phyloP scores from a whole-genome alignment of 352 stramenopile species.

The Paralagenidium karlingii region DNA sequence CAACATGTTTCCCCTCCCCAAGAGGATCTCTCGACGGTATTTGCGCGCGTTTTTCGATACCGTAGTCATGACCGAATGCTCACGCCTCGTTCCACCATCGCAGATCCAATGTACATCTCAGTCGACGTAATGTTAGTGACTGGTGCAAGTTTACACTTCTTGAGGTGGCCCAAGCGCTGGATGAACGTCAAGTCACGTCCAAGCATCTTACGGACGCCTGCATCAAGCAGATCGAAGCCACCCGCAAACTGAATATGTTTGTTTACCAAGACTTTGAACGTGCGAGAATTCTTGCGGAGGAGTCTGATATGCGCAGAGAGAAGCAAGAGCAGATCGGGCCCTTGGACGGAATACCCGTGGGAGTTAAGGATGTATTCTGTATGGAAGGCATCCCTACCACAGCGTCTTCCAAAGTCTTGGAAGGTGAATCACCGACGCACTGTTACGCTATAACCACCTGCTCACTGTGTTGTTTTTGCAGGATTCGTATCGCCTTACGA shows the following conservation, averaged over 20 bases:
- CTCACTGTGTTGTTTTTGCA: constrained; percentile 5
- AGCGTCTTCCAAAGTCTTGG: constrained; percentile 83
- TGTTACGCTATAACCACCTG: neutral
- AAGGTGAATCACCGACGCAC: constrained; percentile 12
- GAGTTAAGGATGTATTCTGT: constrained; percentile 95
- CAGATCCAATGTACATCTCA: too few relatives aligned
- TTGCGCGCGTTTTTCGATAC: too few relatives aligned
- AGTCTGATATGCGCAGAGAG: constrained; percentile 63
- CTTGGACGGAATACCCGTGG: constrained; percentile 93
- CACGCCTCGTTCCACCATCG: too few relatives aligned
- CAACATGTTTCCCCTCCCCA: too few relatives aligned
- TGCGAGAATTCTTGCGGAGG: constrained; percentile 48
- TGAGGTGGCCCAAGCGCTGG: constrained; percentile 30
- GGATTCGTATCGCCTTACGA: constrained; percentile 87
- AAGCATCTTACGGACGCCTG: constrained; percentile 53
- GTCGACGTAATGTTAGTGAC: constrained; percentile 24
- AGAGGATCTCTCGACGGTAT: too few relatives aligned
- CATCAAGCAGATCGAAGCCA: constrained; percentile 61
- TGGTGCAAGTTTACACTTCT: constrained; percentile 55
- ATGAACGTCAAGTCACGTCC: constrained; percentile 27
- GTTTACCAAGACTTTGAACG: constrained; percentile 55
- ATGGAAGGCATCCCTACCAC: constrained; percentile 81
- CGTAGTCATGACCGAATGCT: too few relatives aligned
- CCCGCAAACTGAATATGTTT: constrained; percentile 69
- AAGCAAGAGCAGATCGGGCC: constrained; percentile 22